These are phyloP conservation scores for Parascedosporium putredinis DNA, from an alignment of 2,329 filamentous ascomycete genomes.

Conservation along the genomic window DNA sequence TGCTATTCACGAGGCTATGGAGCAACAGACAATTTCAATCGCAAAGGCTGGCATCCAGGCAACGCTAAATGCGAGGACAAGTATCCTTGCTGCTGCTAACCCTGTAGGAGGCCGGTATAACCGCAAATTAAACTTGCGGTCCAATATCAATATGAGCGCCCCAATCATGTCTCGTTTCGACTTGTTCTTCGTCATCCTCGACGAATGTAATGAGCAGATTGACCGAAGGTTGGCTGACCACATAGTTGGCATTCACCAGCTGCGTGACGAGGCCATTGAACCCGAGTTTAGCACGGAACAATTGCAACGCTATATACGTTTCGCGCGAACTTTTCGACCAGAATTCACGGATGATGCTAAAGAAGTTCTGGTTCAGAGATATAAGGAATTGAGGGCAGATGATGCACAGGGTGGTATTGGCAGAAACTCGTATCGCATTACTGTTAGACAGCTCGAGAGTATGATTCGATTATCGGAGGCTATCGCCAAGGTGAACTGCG, in stretches of 20 bases:
- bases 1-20: conserved; percentile 99
- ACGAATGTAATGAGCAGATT: conserved; percentile 88
- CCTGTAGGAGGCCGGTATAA: conserved; percentile 96
- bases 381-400: conserved; percentile 89
- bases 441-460: conserved; percentile 88
- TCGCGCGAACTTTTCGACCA: conserved; percentile 87
- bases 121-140: conserved; percentile 82
- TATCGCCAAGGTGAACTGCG: conserved; percentile 97
- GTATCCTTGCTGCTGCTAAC: conserved; percentile 91
- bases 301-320: conserved; percentile 92
- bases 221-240: conserved; percentile 89
- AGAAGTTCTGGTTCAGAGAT: conserved; percentile 74
- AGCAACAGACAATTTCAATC: conserved; percentile 98
- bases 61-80: conserved; percentile 89
- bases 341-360: conserved; percentile 85
- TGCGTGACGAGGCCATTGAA: conserved; percentile 81
- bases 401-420: conserved; percentile 91
- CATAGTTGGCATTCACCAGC: conserved; percentile 87
- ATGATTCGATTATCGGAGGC: conserved; percentile 93
- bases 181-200: conserved; percentile 93
- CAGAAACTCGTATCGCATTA: conserved; percentile 93
- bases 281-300: conserved; percentile 96
- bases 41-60: conserved; percentile 98
- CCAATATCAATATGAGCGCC: conserved; percentile 97
- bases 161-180: conserved; percentile 99